Percentiles rank a stretch among this genome's conserved stretches.
These are phyloP conservation scores for Rhynchosporium agropyri DNA, from an alignment of 2,329 filamentous ascomycete genomes.

Conservation along the genomic window DNA sequence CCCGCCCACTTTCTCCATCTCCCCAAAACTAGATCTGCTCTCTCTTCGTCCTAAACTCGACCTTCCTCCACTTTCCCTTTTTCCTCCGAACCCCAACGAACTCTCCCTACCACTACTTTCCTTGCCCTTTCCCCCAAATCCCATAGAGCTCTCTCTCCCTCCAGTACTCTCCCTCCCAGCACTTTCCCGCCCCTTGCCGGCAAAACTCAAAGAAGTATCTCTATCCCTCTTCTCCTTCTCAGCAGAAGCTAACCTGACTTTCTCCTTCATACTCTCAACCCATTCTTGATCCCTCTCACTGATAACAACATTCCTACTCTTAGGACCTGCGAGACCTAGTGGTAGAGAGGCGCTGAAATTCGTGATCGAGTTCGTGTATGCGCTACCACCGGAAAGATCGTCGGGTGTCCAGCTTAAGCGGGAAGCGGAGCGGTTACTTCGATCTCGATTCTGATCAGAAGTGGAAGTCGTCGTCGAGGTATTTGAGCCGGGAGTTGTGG, in stretches of 20 bases:
- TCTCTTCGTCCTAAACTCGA: neutral
- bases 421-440: slow-evolving; percentile 42
- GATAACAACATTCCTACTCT: slow-evolving; percentile 64
- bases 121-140: too few relatives aligned
- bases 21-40: slow-evolving; percentile 55
- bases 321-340: slow-evolving; percentile 72
- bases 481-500: slow-evolving; percentile 21
- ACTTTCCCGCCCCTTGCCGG: neutral
- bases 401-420: slow-evolving; percentile 61
- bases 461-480: slow-evolving; percentile 13
- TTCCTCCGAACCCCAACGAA: slow-evolving; percentile 45
- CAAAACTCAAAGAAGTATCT: slow-evolving; percentile 20
- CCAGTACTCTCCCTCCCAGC: slow-evolving; percentile 52
- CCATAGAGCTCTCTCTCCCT: too few relatives aligned
- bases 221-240: slow-evolving; percentile 50
- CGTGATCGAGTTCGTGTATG: too few relatives aligned
- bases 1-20: slow-evolving; percentile 70
- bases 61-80: slow-evolving; percentile 64
- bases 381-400: slow-evolving; percentile 35
- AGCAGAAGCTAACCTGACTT: slow-evolving; percentile 71
- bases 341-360: slow-evolving; percentile 43
- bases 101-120: too few relatives aligned
- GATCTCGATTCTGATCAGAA: slow-evolving; percentile 11
- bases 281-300: slow-evolving; percentile 75
- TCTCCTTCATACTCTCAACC: slow-evolving; percentile 82